These are phyloP conservation scores for Colletotrichum endophyticum DNA, from an alignment of 2,329 filamentous ascomycete genomes.

Conservation along the genomic window DNA sequence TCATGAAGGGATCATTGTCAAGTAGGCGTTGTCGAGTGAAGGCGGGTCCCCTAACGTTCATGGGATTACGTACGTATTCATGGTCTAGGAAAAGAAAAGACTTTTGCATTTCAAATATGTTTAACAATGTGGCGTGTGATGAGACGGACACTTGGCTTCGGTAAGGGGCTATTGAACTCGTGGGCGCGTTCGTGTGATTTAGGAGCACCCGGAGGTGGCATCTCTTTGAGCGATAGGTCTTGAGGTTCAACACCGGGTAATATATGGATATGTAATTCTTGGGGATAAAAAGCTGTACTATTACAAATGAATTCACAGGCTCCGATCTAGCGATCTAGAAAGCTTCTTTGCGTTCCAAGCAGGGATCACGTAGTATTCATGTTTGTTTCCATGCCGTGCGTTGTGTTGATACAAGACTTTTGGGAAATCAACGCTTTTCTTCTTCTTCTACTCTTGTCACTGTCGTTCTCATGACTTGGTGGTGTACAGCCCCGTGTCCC, in stretches of 20 bases:
- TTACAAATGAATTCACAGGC: background rate
- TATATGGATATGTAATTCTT: background rate
- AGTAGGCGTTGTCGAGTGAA: constrained; percentile 9
- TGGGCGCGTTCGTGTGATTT: too few species aligned
- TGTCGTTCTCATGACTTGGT: background rate
- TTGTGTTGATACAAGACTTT: background rate
- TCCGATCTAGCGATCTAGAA: background rate
- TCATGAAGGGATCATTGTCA: constrained; percentile 9
- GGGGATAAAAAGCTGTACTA: background rate
- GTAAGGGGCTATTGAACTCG: background rate
- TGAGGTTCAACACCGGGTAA: too few species aligned
- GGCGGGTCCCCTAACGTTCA: background rate
- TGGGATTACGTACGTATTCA: background rate
- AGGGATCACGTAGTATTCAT: background rate
- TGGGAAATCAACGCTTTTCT: background rate
- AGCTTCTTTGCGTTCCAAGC: background rate
- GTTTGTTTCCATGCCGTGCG: background rate
- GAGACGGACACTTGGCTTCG: background rate
- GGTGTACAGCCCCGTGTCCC: constrained; percentile 53
- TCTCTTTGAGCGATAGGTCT: background rate
- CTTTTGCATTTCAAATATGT: background rate
- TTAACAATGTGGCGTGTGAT: background rate
- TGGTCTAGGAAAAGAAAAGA: constrained; percentile 4
- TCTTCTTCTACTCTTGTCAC: background rate
- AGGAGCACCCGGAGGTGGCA: too few species aligned